Evolutionary conservation across 257 asterid species (phyloP).

Genomic region (Nemophila menziesii): DNA sequence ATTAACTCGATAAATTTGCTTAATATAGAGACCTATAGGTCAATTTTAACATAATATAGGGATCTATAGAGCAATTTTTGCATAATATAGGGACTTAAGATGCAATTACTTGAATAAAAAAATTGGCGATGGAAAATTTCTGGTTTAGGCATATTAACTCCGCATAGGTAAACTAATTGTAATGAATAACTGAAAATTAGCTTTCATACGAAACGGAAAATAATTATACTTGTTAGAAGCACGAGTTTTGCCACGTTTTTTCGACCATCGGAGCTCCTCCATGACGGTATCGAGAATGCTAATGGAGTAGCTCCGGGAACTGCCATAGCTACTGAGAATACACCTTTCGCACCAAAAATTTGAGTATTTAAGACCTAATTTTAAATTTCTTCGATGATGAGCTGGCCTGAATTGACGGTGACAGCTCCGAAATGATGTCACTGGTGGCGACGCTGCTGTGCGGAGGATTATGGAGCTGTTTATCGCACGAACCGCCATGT

Average conservation of each 20-base stretch:
- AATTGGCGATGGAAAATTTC: too few species aligned
- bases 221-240: constrained; percentile 53
- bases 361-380: constrained; percentile 18
- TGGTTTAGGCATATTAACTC: background rate
- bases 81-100: too few species aligned
- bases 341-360: constrained; percentile 18
- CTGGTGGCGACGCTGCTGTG: constrained; percentile 54
- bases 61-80: too few species aligned
- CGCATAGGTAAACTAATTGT: background rate
- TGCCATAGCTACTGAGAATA: constrained; percentile 19
- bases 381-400: constrained; percentile 7
- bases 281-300: constrained; percentile 43
- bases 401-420: constrained; percentile 15
- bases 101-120: too few species aligned
- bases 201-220: background rate
- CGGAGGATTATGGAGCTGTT: constrained; percentile 52
- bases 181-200: background rate
- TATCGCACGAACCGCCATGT: constrained; percentile 70
- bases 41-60: too few species aligned
- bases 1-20: too few species aligned
- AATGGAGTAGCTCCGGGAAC: constrained; percentile 43
- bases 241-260: constrained; percentile 41
- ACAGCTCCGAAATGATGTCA: constrained; percentile 29
- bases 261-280: constrained; percentile 41
- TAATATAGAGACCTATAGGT: too few species aligned